phyloP scores from a whole-genome alignment of 495 filamentous ascomycete genomes.

The Xylaria castorea region DNA sequence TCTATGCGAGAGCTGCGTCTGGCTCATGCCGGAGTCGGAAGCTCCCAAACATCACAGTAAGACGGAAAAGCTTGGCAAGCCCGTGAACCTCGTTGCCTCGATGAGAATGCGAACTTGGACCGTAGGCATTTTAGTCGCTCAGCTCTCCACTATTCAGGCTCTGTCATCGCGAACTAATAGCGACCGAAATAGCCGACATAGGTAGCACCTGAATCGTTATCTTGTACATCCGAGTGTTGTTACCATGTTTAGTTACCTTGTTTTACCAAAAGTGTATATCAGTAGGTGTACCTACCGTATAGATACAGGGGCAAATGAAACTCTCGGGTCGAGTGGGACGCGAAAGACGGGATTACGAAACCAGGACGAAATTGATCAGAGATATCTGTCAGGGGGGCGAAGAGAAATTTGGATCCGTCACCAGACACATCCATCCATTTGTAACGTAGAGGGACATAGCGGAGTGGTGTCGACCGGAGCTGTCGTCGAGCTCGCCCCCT shows the following conservation, averaged over 20 bases:
- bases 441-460: neutral
- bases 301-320: neutral
- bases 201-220: neutral
- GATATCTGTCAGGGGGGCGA: slow-evolving; percentile 2
- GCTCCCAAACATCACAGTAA: slow-evolving; percentile 14
- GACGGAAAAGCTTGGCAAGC: slow-evolving; percentile 17
- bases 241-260: neutral
- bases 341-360: slow-evolving; percentile 1
- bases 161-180: neutral
- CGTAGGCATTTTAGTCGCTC: neutral
- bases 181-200: neutral
- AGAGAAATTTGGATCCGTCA: slow-evolving; percentile 21
- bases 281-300: neutral
- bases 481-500: neutral
- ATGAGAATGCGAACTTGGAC: slow-evolving; percentile 1
- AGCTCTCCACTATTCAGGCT: neutral
- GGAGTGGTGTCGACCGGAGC: slow-evolving; percentile 11
- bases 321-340: neutral
- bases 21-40: slow-evolving; percentile 19
- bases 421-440: slow-evolving; percentile 8
- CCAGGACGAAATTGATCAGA: neutral
- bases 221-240: neutral
- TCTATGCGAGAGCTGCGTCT: slow-evolving; percentile 25
- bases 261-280: neutral
- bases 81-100: slow-evolving; percentile 3